phyloP scores from a whole-genome alignment of 176 grass and related monocot species.

The Oryza glaberrima region DNA sequence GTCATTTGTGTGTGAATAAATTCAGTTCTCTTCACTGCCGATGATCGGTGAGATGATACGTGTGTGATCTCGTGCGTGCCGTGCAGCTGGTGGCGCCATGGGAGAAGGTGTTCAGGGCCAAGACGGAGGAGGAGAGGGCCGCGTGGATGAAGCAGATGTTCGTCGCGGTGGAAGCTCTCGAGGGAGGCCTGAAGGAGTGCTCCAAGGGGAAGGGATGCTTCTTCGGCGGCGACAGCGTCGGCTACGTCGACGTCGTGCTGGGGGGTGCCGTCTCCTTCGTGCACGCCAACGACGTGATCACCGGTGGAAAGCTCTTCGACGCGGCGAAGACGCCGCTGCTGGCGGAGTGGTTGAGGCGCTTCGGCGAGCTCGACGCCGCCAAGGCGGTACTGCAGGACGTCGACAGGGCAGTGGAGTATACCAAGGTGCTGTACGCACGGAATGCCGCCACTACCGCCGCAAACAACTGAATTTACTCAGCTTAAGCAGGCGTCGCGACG shows the following conservation, averaged over 20 bases:
- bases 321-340: slow-evolving; percentile 39
- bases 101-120: not conserved
- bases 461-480: not conserved
- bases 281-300: not conserved
- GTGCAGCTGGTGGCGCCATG: slow-evolving; percentile 31
- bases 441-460: not conserved
- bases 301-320: slow-evolving; percentile 25
- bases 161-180: not conserved
- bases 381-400: slow-evolving; percentile 6
- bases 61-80: not conserved
- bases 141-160: slow-evolving; percentile 7
- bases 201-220: slow-evolving; percentile 29
- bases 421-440: not conserved
- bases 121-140: slow-evolving; percentile 36
- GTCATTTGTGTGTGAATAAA: too few species aligned
- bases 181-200: slow-evolving; percentile 40
- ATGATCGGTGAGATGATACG: not conserved
- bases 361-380: not conserved
- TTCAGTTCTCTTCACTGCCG: too few species aligned
- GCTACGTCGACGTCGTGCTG: slow-evolving; percentile 48
- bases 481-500: too few species aligned
- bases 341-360: slow-evolving; percentile 42
- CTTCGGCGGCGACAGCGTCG: slow-evolving; percentile 55
- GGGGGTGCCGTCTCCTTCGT: slow-evolving; percentile 20
- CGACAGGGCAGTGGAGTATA: not conserved